Percentiles rank a stretch among this genome's conserved stretches.
These are phyloP conservation scores for Achlya hypogyna DNA, from an alignment of 352 stramenopile genomes.

Conservation along the genomic window DNA sequence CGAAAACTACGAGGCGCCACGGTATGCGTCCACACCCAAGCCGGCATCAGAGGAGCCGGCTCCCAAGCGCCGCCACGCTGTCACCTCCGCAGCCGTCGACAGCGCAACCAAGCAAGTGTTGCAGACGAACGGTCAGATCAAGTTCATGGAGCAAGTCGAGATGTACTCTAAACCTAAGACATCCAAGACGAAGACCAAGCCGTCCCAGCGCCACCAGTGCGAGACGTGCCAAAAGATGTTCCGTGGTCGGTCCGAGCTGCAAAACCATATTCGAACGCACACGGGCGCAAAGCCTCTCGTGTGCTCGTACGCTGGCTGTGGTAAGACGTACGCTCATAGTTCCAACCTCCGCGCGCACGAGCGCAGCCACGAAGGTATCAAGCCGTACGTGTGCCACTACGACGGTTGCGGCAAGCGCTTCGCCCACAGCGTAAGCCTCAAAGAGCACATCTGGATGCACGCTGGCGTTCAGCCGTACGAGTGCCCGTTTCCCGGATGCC, in stretches of 20 bases:
- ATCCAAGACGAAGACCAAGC: constrained; percentile 80
- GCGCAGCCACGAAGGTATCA: constrained; percentile 82
- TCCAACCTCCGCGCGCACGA: constrained; percentile 88
- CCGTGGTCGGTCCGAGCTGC: constrained; percentile 66
- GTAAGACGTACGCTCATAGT: constrained; percentile 84
- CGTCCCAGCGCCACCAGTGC: constrained; percentile 80
- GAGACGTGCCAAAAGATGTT: constrained; percentile 81
- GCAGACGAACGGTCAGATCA: constrained; percentile 37
- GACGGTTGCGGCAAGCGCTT: constrained; percentile 86
- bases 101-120: constrained; percentile 12
- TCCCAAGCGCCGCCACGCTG: constrained; percentile 13
- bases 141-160: constrained; percentile 82
- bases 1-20: constrained; percentile 18
- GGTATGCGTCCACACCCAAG: neutral
- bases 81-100: constrained; percentile 16
- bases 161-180: constrained; percentile 85
- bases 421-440: constrained; percentile 84
- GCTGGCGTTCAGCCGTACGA: constrained; percentile 85
- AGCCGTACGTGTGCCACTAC: constrained; percentile 87
- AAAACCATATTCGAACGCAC: constrained; percentile 86
- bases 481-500: constrained; percentile 82
- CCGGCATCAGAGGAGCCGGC: neutral
- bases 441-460: constrained; percentile 90
- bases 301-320: constrained; percentile 78
- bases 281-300: constrained; percentile 85